phyloP scores from a whole-genome alignment of 1,284 basidiomycete genomes.

The Melampsora americana region DNA sequence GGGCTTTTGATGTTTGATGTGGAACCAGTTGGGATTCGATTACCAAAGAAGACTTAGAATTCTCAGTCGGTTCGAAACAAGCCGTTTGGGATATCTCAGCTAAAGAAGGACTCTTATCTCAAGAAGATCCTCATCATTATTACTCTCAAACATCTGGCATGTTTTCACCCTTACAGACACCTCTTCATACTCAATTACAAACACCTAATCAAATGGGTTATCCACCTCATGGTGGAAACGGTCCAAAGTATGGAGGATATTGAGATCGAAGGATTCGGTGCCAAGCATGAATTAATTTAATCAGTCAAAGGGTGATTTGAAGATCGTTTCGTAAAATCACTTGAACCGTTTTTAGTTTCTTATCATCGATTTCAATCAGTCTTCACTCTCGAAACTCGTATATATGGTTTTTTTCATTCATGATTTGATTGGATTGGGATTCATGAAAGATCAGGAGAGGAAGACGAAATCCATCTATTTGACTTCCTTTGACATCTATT shows the following conservation, averaged over 20 bases:
- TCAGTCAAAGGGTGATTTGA: too few relatives aligned
- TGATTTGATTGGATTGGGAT: too few relatives aligned
- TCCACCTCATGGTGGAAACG: slow-evolving; percentile 3
- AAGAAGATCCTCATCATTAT: slow-evolving; percentile 16
- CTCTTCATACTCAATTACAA: slow-evolving; percentile 3
- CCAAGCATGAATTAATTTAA: too few relatives aligned
- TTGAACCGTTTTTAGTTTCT: too few relatives aligned
- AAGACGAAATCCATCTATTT: too few relatives aligned
- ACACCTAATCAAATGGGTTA: slow-evolving; percentile 12
- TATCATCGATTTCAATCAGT: too few relatives aligned
- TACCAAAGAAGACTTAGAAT: slow-evolving; percentile 95
- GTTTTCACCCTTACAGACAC: slow-evolving; percentile 12
- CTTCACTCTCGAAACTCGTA: too few relatives aligned
- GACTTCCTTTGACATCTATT: too few relatives aligned
- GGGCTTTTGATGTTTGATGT: neutral
- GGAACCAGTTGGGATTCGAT: slow-evolving; percentile 78
- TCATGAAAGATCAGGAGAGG: too few relatives aligned
- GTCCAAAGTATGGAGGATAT: neutral
- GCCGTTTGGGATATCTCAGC: slow-evolving; percentile 83
- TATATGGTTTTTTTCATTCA: too few relatives aligned
- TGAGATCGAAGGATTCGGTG: too few relatives aligned
- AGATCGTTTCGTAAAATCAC: too few relatives aligned
- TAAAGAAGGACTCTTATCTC: slow-evolving; percentile 30
- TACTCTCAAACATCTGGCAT: neutral
- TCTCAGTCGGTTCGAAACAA: slow-evolving; percentile 94